Conservation (phyloP, 768 basidiomycete species). For the Lentinula lateritia region DNA sequence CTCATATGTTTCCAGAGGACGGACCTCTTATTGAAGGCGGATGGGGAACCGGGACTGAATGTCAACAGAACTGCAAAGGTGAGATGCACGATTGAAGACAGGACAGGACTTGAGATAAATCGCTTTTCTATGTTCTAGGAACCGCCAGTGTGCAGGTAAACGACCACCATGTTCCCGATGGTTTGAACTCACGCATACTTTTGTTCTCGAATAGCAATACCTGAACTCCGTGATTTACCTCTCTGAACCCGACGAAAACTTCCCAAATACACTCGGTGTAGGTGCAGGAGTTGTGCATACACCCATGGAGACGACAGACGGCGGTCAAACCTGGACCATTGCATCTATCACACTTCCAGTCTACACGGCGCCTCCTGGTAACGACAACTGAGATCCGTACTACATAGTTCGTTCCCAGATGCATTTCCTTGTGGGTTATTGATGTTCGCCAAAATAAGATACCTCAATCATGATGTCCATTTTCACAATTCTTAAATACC, state of each 20-base stretch:
- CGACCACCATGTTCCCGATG: not conserved
- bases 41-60: conserved; percentile 12
- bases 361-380: not conserved
- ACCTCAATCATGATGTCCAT: too few relatives aligned
- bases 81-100: not conserved
- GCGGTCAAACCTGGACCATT: conserved; percentile 13
- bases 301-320: conserved; percentile 8
- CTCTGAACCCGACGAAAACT: conserved; percentile 8
- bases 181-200: not conserved
- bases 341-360: conserved; percentile 9
- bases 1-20: conserved; percentile 1
- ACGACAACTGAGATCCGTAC: not conserved
- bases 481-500: too few relatives aligned
- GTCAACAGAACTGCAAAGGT: conserved; percentile 8
- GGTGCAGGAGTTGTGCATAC: conserved; percentile 7
- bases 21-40: conserved; percentile 9
- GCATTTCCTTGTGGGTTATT: not conserved
- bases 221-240: conserved; percentile 10
- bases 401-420: not conserved
- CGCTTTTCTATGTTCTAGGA: not conserved
- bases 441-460: not conserved
- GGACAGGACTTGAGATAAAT: not conserved
- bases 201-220: conserved; percentile 2
- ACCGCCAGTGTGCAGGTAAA: not conserved
- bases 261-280: conserved; percentile 5